Evolutionary conservation across 2,329 filamentous ascomycete genomes (phyloP), one percentile per base, ranked within the genome.

Genomic region (Cladobotryum mycophilum): DNA sequence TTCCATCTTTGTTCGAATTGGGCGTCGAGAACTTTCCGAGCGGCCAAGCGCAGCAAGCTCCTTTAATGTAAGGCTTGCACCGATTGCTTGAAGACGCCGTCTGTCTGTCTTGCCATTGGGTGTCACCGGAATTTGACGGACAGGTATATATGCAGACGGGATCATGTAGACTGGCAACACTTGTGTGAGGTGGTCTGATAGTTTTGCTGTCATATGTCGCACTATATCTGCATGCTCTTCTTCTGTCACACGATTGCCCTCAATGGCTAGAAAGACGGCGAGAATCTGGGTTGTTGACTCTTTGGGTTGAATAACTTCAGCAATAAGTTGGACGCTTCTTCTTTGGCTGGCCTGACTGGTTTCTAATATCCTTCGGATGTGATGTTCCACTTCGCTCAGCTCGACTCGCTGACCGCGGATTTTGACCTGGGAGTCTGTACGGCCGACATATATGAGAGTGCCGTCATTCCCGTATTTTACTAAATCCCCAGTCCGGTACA

Each of bases 1-100:
- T 33, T 63, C 58, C 18, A 59, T 53, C 12, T 58, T 55, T 3
- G 59, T 57, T 36, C 51, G 25, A 30, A 30, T 45, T 2, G 54
- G 53, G 5, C 33, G 36, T 14, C 53, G 54, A 30, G 25, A 30
- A 30, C 25, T 41, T 53, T 56, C 42, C 54, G 55, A 18, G 53
- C 59, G 22, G 63, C 50, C 42, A 65, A 62, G 6, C 61, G 58
- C 1, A 58, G 59, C 35, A 59, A 59, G 12, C 46, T 40, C 18
- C 52, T 52, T 3, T 58, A 38, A 17, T 56, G 49, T 17, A 17
- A 54, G 53, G 14, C 30, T 38, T 12, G 47, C n/a, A 12, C 38
- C 41, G 30, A 33, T 20, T 14, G 30, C 34, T 22, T 37, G 45
- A 22, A 55, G 51, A 20, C 25, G 25, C 2, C 25, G 25, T 30